Evolutionary conservation across 805 yeast genomes (phyloP).

Genomic region (Ogataea degrootiae): DNA sequence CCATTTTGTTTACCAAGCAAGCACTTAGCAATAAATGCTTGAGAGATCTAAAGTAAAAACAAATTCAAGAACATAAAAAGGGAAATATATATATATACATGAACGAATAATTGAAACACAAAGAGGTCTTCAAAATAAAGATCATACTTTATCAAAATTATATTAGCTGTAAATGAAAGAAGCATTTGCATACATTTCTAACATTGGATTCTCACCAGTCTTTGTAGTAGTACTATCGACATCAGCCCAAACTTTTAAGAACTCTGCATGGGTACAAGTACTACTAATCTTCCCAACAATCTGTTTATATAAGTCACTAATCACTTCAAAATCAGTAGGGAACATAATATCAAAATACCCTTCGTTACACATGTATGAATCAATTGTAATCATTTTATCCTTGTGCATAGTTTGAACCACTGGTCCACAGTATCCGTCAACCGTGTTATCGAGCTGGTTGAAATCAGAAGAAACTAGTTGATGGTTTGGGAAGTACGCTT

Average conservation of each 20-base stretch:
- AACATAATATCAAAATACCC: conserved; percentile 86
- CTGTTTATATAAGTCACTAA: conserved; percentile 56
- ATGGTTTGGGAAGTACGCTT: conserved; percentile 69
- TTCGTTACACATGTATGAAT: conserved; percentile 77
- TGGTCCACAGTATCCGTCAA: conserved; percentile 63
- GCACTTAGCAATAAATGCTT: too few relatives aligned
- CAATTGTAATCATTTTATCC: conserved; percentile 61
- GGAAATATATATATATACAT: not conserved
- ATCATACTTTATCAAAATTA: too few relatives aligned
- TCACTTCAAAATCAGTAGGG: conserved; percentile 69
- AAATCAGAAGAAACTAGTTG: conserved; percentile 73
- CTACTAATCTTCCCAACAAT: conserved; percentile 57
- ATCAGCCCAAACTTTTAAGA: conserved; percentile 69
- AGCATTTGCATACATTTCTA: conserved; percentile 71
- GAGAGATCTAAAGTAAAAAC: too few relatives aligned
- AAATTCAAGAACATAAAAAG: not conserved
- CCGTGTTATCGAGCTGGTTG: conserved; percentile 42
- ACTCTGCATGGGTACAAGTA: conserved; percentile 57
- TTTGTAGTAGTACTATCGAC: conserved; percentile 59
- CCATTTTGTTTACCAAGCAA: too few relatives aligned
- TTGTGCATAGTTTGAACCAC: conserved; percentile 75
- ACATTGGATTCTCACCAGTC: conserved; percentile 81
- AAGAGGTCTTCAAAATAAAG: not conserved
- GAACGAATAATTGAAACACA: not conserved
- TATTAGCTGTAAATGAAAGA: conserved; percentile 51